Percentiles rank a stretch among this genome's conserved stretches.
These are phyloP conservation scores for Aquanectria penicillioides DNA, from an alignment of 2,329 filamentous ascomycete genomes.

Conservation along the genomic window DNA sequence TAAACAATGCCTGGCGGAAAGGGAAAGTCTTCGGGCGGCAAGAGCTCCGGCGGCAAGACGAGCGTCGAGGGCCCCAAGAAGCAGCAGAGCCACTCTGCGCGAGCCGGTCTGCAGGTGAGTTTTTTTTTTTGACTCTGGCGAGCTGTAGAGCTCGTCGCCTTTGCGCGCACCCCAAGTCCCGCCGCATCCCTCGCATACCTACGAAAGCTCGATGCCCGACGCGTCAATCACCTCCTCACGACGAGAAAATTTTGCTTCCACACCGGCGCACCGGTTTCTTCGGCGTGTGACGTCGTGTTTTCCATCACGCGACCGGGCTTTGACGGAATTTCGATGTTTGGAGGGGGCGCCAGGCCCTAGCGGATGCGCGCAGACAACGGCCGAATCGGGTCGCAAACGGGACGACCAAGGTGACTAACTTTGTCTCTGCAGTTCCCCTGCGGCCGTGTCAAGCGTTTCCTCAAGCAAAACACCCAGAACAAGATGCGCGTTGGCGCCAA, in stretches of 20 bases:
- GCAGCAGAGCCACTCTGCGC: slow-evolving; percentile 94
- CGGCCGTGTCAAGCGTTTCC: slow-evolving; percentile 99
- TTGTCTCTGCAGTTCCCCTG: slow-evolving; percentile 82
- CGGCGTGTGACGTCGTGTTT: slow-evolving; percentile 13
- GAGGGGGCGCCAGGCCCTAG: slow-evolving; percentile 8
- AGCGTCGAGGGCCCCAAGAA: slow-evolving; percentile 77
- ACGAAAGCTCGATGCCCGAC: slow-evolving; percentile 33
- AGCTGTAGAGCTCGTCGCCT: slow-evolving; percentile 23
- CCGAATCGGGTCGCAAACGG: not conserved
- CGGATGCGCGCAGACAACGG: slow-evolving; percentile 1
- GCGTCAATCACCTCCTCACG: slow-evolving; percentile 39
- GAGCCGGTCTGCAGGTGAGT: slow-evolving; percentile 93
- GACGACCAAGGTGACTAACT: slow-evolving; percentile 33
- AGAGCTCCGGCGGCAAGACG: slow-evolving; percentile 84
- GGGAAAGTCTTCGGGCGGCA: slow-evolving; percentile 91
- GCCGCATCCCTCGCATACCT: slow-evolving; percentile 37
- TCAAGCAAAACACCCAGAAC: slow-evolving; percentile 99
- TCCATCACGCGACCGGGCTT: slow-evolving; percentile 19
- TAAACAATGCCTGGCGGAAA: slow-evolving; percentile 82
- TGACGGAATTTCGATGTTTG: slow-evolving; percentile 17
- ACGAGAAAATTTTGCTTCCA: slow-evolving; percentile 30
- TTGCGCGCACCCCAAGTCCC: slow-evolving; percentile 40
- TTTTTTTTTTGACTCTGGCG: slow-evolving; percentile 20
- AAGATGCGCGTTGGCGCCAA: slow-evolving; percentile 99
- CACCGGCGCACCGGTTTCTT: slow-evolving; percentile 14